Conservation (phyloP, 2,329 filamentous ascomycete genomes). For the Metarhizium rileyi region DNA sequence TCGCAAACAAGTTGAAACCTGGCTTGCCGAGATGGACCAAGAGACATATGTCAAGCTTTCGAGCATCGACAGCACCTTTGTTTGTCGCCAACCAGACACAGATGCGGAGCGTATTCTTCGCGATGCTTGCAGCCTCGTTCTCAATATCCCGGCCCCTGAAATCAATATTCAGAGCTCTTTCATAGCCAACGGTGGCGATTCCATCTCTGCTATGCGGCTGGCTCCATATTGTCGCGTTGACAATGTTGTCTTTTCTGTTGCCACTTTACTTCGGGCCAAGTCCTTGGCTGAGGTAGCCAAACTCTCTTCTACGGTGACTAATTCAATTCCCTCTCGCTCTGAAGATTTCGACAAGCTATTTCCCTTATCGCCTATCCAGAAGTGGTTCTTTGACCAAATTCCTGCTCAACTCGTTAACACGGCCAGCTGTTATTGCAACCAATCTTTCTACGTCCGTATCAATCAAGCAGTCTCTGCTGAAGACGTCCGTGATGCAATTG, state of each 20-base stretch:
- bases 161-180: slow-evolving; percentile 25
- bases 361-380: slow-evolving; percentile 5
- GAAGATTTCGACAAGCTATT: slow-evolving; percentile 3
- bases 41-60: not conserved
- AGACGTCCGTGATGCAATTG: not conserved
- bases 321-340: not conserved
- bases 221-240: slow-evolving; percentile 26
- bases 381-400: slow-evolving; percentile 6
- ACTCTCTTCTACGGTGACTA: not conserved
- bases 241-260: slow-evolving; percentile 20
- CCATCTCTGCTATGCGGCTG: slow-evolving; percentile 32
- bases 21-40: not conserved
- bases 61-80: not conserved
- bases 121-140: slow-evolving; percentile 29
- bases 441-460: slow-evolving; percentile 1
- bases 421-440: not conserved
- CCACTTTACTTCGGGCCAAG: not conserved
- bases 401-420: not conserved
- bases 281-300: slow-evolving; percentile 1
- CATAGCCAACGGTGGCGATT: slow-evolving; percentile 32
- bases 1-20: slow-evolving; percentile 4
- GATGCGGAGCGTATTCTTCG: slow-evolving; percentile 5
- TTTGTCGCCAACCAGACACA: not conserved
- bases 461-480: not conserved
- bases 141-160: slow-evolving; percentile 23